These are phyloP conservation scores for Arachnopeziza araneosa DNA, from an alignment of 2,329 filamentous ascomycete genomes.

Conservation along the genomic window DNA sequence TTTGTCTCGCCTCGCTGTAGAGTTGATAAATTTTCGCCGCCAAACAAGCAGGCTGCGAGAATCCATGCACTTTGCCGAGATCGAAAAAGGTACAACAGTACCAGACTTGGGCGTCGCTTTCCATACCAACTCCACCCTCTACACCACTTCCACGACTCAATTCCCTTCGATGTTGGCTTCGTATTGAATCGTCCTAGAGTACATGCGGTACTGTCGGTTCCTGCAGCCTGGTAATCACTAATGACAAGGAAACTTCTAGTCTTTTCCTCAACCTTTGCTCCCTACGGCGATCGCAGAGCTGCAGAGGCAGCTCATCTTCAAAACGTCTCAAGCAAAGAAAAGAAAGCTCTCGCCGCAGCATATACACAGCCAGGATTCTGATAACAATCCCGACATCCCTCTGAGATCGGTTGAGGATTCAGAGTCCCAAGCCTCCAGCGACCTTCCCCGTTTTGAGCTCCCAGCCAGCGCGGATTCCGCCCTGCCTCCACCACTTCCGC, in stretches of 20 bases:
- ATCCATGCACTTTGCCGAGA: background rate
- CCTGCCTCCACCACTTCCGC: conserved; percentile 43
- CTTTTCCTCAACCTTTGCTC: conserved; percentile 10
- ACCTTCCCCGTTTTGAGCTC: conserved; percentile 36
- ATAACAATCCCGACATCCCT: conserved; percentile 26
- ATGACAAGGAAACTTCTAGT: conserved; percentile 13
- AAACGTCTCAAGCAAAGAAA: conserved; percentile 70
- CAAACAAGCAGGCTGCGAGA: background rate
- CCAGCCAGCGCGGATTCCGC: conserved; percentile 28
- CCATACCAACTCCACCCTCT: background rate
- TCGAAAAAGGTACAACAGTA: background rate
- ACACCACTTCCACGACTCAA: background rate
- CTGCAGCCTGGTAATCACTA: conserved; percentile 12
- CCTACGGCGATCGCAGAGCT: conserved; percentile 23
- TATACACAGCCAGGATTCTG: conserved; percentile 16
- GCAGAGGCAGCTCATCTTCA: conserved; percentile 59
- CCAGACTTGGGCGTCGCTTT: background rate
- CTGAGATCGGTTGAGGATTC: conserved; percentile 30
- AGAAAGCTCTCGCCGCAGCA: conserved; percentile 52
- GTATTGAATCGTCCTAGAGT: background rate
- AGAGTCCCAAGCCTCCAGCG: conserved; percentile 41
- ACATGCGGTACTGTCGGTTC: conserved; percentile 6
- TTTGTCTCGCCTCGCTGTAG: background rate
- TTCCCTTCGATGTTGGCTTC: conserved; percentile 4
- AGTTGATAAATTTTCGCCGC: background rate